Evolutionary conservation across 495 filamentous ascomycete species (phyloP).

Genomic region (Penicillium macrosclerotiorum): DNA sequence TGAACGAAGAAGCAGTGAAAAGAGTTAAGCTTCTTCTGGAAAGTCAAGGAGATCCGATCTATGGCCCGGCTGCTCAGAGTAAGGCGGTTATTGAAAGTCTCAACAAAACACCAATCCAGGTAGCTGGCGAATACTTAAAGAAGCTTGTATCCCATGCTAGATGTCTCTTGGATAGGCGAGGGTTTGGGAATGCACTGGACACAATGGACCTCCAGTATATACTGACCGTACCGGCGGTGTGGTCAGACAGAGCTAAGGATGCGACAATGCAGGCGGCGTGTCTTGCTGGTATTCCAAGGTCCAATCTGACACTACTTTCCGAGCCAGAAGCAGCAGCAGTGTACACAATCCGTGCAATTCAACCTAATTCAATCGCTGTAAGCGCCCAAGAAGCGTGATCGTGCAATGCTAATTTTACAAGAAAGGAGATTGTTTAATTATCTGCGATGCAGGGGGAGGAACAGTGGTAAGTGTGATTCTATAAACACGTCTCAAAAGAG

Average conservation of each 20-base stretch:
- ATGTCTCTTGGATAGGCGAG: constrained; percentile 20
- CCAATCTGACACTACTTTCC: constrained; percentile 48
- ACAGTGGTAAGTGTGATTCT: constrained; percentile 60
- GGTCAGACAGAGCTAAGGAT: constrained; percentile 52
- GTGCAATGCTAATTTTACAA: constrained; percentile 3
- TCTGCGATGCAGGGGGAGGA: constrained; percentile 60
- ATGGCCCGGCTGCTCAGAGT: constrained; percentile 14
- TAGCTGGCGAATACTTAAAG: constrained; percentile 41
- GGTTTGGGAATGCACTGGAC: constrained; percentile 24
- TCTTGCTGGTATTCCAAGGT: constrained; percentile 43
- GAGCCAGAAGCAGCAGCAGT: constrained; percentile 64
- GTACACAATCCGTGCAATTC: constrained; percentile 41
- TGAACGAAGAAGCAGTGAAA: constrained; percentile 19
- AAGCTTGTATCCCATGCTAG: constrained; percentile 38
- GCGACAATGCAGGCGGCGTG: constrained; percentile 43
- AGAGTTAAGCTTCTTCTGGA: constrained; percentile 43
- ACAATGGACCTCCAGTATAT: constrained; percentile 32
- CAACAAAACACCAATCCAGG: constrained; percentile 30
- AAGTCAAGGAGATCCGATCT: constrained; percentile 15
- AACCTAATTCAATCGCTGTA: constrained; percentile 25
- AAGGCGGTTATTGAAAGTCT: constrained; percentile 14
- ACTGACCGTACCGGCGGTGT: constrained; percentile 56
- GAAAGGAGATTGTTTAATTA: constrained; percentile 46
- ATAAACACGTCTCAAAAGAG: no score
- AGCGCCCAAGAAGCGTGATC: not conserved